Evolutionary conservation across 2,329 filamentous ascomycete species (phyloP).

Genomic region (Zymoseptoria ardabiliae): DNA sequence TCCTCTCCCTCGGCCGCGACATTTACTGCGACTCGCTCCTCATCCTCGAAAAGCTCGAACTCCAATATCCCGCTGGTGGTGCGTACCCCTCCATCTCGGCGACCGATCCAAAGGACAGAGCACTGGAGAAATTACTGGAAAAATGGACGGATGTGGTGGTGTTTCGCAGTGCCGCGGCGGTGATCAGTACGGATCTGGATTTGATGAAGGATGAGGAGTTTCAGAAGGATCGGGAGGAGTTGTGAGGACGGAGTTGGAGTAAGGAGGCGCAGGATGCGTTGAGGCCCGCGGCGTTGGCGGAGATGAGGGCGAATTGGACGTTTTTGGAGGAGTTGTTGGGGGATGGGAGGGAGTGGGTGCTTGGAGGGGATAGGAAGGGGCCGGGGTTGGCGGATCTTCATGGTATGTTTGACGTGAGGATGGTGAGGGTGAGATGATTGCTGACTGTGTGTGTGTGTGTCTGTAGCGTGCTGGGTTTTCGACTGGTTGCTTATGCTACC

Average conservation of each 20-base stretch:
- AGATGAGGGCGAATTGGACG: slow-evolving; percentile 10
- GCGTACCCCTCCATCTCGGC: neutral
- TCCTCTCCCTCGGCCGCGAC: neutral
- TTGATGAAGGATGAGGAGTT: slow-evolving; percentile 7
- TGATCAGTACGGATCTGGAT: slow-evolving; percentile 4
- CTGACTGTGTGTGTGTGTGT: neutral
- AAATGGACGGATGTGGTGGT: slow-evolving; percentile 10
- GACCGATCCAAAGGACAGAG: slow-evolving; percentile 1
- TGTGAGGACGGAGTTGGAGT: slow-evolving; percentile 11
- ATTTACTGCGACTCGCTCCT: neutral
- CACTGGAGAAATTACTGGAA: slow-evolving; percentile 9
- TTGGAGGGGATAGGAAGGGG: slow-evolving; percentile 4
- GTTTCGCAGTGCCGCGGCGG: slow-evolving; percentile 5
- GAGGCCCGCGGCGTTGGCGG: slow-evolving; percentile 8
- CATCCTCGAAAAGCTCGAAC: slow-evolving; percentile 8
- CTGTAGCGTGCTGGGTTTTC: slow-evolving; percentile 13
- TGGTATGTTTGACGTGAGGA: neutral
- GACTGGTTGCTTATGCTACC: slow-evolving; percentile 15
- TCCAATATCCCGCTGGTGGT: neutral
- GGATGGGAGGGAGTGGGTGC: slow-evolving; percentile 12
- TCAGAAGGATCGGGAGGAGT: slow-evolving; percentile 9
- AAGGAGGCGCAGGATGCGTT: slow-evolving; percentile 2
- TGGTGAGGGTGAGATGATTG: neutral
- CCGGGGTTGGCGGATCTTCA: slow-evolving; percentile 14
- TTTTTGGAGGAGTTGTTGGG: slow-evolving; percentile 11